Evolutionary conservation across 2,329 filamentous ascomycete genomes (phyloP), one percentile per base, ranked within the genome.

Genomic region (Penicillium corylophilum): DNA sequence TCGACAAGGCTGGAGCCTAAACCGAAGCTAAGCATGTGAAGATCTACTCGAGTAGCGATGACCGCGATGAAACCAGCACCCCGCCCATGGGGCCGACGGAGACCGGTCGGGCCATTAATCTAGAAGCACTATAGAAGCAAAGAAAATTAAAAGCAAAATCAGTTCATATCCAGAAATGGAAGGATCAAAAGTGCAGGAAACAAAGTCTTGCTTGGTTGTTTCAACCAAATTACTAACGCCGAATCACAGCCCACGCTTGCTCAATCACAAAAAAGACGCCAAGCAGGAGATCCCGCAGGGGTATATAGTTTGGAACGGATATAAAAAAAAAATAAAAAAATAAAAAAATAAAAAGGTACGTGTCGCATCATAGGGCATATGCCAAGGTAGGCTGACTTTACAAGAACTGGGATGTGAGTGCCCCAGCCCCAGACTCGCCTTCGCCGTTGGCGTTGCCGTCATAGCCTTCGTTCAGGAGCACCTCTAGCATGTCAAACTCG

Each of bases 401-500:
- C 51, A 69, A 31, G 44, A 67, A 70, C 46, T 69, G 67, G n/a
- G 67, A 60, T 7, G 62, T 46, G 9, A 67, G 44, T 28, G 38
- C 54, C 22, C 46, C 46, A 16, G 55, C 46, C n/a, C 55, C 57
- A 33, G 56, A 53, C 23, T 60, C 55, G 29, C 55, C 52, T 6
- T 67, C 64, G 8, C 56, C 61, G 43, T 55, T 47, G 16, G 51
- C 23, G 38, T 64, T 64, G 10, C 65, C 66, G 45, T 71, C 69
- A 53, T 72, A 72, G 24, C 71, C 70, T 57, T 75, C 73, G 43
- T 75, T 74, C 23, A 75, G 65, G 13, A 77, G 64, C 5, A 77
- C 71, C 56, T 77, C 75, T n/a, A 78, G 60, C 74, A 77, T 75
- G 51, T 78, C 75, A 48, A 75, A 74, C 41, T 75, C 81, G 2